Conservation (phyloP, 2,329 filamentous ascomycete species). For the Alternaria incomplexa region DNA sequence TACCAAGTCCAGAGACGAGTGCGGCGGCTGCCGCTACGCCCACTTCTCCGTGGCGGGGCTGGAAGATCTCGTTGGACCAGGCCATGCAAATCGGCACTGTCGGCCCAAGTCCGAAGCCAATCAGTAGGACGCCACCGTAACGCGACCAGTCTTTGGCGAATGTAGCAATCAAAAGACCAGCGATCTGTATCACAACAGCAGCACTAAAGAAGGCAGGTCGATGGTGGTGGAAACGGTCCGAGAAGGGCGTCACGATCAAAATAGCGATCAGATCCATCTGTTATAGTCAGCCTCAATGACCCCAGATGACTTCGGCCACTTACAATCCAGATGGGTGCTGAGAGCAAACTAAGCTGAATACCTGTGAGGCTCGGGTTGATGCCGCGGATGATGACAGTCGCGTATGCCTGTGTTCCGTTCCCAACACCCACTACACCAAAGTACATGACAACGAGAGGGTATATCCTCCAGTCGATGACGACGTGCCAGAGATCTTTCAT, state of each 20-base stretch:
- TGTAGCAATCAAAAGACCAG: slow-evolving; percentile 78
- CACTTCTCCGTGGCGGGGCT: slow-evolving; percentile 85
- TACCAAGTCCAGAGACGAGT: slow-evolving; percentile 84
- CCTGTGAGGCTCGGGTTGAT: slow-evolving; percentile 77
- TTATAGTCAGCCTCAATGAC: slow-evolving; percentile 8
- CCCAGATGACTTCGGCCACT: slow-evolving; percentile 43
- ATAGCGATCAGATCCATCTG: slow-evolving; percentile 89
- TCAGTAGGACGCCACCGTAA: slow-evolving; percentile 86
- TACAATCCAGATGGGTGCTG: slow-evolving; percentile 91
- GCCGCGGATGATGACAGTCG: slow-evolving; percentile 81
- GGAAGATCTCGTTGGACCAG: slow-evolving; percentile 91
- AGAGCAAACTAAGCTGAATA: slow-evolving; percentile 79
- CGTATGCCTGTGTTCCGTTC: slow-evolving; percentile 88
- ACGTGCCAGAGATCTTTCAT: slow-evolving; percentile 72
- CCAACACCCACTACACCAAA: slow-evolving; percentile 93
- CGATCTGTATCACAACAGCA: slow-evolving; percentile 78
- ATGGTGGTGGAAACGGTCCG: slow-evolving; percentile 82
- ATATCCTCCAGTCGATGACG: slow-evolving; percentile 84
- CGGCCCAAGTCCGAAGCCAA: slow-evolving; percentile 88
- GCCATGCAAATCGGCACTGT: slow-evolving; percentile 94
- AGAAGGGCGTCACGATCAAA: slow-evolving; percentile 81
- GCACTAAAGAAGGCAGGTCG: slow-evolving; percentile 82
- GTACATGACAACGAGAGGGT: slow-evolving; percentile 89
- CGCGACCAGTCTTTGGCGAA: slow-evolving; percentile 83
- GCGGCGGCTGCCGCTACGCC: slow-evolving; percentile 86